Percentiles rank a stretch among this genome's conserved stretches.
These are phyloP conservation scores for Aspergillus sp. DNA, from an alignment of 2,329 filamentous ascomycete species.

Conservation along the genomic window DNA sequence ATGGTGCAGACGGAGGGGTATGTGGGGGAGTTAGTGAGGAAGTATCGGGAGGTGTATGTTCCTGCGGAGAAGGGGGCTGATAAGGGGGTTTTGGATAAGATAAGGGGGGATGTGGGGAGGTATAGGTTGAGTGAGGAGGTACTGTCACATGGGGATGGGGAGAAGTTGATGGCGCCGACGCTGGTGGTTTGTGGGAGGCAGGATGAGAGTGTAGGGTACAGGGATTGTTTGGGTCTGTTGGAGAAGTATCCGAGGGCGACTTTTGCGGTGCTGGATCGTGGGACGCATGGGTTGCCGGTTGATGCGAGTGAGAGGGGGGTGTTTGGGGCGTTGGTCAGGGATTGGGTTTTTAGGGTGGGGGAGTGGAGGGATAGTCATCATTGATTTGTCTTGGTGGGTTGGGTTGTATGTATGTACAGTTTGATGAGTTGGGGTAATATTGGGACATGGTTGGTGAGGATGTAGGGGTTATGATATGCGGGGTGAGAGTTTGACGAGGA, in stretches of 20 bases:
- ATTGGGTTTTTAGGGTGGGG: slow-evolving; percentile 28
- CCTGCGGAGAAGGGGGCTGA: slow-evolving; percentile 25
- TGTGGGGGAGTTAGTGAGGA: slow-evolving; percentile 23
- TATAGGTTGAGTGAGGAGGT: slow-evolving; percentile 16
- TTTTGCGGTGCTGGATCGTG: slow-evolving; percentile 30
- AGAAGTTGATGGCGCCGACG: slow-evolving; percentile 30
- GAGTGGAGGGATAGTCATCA: slow-evolving; percentile 23
- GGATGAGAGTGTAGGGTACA: slow-evolving; percentile 30
- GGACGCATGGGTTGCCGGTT: slow-evolving; percentile 29
- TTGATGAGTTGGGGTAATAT: not conserved
- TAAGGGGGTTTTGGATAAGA: slow-evolving; percentile 25
- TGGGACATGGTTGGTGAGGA: too few species aligned
- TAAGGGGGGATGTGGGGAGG: slow-evolving; percentile 28
- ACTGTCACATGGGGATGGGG: slow-evolving; percentile 6
- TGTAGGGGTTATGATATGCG: too few species aligned
- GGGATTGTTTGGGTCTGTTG: slow-evolving; percentile 31
- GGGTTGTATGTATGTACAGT: not conserved
- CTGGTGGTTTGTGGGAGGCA: slow-evolving; percentile 32
- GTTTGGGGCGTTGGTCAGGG: slow-evolving; percentile 31
- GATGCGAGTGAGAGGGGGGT: slow-evolving; percentile 29
- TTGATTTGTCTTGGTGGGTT: not conserved
- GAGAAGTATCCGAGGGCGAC: slow-evolving; percentile 31
- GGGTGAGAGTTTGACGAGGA: not conserved
- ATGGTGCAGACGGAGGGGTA: slow-evolving; percentile 32
- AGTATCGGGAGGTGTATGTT: slow-evolving; percentile 18